These are phyloP conservation scores for Clitoria ternatea DNA, from an alignment of 306 rosid species.

Conservation along the genomic window DNA sequence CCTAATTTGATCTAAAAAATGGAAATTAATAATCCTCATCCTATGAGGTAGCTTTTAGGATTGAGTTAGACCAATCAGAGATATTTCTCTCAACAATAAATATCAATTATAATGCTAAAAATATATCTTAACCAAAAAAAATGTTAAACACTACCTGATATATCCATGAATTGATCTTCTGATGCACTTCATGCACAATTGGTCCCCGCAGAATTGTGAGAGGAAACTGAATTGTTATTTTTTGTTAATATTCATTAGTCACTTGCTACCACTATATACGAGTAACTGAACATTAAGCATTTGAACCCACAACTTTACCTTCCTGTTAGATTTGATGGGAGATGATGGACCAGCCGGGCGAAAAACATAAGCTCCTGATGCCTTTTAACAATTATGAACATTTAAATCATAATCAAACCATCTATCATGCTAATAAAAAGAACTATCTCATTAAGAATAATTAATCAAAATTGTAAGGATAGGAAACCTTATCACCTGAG, in stretches of 20 bases:
- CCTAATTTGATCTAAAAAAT: too few relatives aligned
- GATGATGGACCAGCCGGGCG: conserved; percentile 47
- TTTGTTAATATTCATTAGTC: conserved; percentile 5
- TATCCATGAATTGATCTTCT: conserved; percentile 50
- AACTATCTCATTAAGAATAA: background rate
- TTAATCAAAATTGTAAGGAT: background rate
- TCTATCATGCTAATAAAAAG: background rate
- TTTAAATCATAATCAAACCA: background rate
- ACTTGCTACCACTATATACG: background rate
- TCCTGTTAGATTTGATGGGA: conserved; percentile 21
- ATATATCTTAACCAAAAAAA: background rate
- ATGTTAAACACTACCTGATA: conserved; percentile 37
- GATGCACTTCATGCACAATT: conserved; percentile 55
- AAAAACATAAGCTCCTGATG: conserved; percentile 58
- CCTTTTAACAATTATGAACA: conserved; percentile 28
- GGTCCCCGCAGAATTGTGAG: conserved; percentile 45
- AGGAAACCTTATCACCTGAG: conserved; percentile 40
- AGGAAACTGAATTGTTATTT: conserved; percentile 32
- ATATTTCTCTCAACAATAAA: too few relatives aligned
- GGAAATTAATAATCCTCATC: too few relatives aligned
- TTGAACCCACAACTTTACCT: conserved; percentile 28
- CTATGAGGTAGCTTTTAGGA: too few relatives aligned
- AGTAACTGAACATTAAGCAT: background rate
- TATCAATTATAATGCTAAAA: too few relatives aligned
- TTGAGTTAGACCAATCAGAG: too few relatives aligned